Conservation (phyloP, 75 land plant genomes). For the Picea sitchensis region DNA sequence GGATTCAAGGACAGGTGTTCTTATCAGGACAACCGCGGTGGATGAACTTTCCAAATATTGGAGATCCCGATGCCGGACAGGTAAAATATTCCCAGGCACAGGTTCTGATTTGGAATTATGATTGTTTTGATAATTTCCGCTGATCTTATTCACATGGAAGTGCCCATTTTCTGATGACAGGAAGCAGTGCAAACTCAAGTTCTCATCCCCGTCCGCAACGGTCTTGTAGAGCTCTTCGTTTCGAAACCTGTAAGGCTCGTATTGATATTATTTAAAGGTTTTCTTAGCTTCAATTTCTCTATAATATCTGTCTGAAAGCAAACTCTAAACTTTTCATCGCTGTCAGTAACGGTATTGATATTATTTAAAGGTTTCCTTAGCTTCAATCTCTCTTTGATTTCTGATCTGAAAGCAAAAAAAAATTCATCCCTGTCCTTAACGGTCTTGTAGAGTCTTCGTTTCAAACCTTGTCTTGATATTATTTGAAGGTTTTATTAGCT, state of each 20-base stretch:
- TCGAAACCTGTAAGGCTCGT: conserved; percentile 48
- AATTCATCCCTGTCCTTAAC: too few species aligned
- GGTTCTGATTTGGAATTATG: not conserved
- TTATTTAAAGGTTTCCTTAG: too few species aligned
- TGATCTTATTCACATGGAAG: conserved; percentile 4
- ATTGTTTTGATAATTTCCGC: not conserved
- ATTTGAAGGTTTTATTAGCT: too few species aligned
- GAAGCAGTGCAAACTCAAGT: conserved; percentile 50
- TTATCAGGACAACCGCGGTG: conserved; percentile 66
- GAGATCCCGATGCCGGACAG: conserved; percentile 17
- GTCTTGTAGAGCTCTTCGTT: conserved; percentile 68
- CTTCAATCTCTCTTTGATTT: too few species aligned
- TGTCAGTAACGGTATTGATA: too few species aligned
- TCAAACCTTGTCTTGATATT: too few species aligned
- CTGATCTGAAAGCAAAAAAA: too few species aligned
- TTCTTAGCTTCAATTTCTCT: too few species aligned
- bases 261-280: too few species aligned
- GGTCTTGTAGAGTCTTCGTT: too few species aligned
- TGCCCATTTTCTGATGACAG: conserved; percentile 21
- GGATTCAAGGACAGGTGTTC: conserved; percentile 52
- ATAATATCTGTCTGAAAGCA: too few species aligned
- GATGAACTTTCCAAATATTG: conserved; percentile 34
- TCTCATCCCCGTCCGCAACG: conserved; percentile 61
- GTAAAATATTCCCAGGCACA: not conserved
- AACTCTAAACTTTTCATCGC: too few species aligned